phyloP scores from a whole-genome alignment of 2,329 filamentous ascomycete species.

The Fusarium mundagurra region DNA sequence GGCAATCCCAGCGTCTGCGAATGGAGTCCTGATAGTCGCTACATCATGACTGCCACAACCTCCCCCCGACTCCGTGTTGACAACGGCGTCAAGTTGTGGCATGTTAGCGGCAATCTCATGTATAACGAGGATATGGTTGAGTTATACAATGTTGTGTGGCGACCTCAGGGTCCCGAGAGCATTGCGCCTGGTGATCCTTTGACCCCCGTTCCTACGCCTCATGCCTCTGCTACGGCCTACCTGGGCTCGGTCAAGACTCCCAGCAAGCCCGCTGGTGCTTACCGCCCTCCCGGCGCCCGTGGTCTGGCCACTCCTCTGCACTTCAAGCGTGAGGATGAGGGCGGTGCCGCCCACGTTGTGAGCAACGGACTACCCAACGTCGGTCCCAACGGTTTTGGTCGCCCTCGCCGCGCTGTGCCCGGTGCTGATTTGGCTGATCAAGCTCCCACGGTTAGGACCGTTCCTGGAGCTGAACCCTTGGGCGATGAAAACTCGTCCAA shows the following conservation, averaged over 20 bases:
- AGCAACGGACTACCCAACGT: slow-evolving; percentile 80
- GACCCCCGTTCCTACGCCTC: slow-evolving; percentile 77
- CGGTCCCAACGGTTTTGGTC: slow-evolving; percentile 82
- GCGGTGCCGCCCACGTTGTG: slow-evolving; percentile 84
- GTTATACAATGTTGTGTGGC: slow-evolving; percentile 90
- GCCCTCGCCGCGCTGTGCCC: slow-evolving; percentile 80
- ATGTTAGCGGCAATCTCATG: slow-evolving; percentile 87
- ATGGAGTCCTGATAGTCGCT: slow-evolving; percentile 96
- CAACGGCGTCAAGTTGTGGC: slow-evolving; percentile 96
- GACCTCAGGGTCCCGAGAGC: slow-evolving; percentile 73
- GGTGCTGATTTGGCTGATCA: slow-evolving; percentile 81
- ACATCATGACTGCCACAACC: slow-evolving; percentile 97
- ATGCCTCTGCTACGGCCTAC: slow-evolving; percentile 83
- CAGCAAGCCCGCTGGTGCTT: slow-evolving; percentile 96
- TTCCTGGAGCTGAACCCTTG: slow-evolving; percentile 70
- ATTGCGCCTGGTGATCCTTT: slow-evolving; percentile 76
- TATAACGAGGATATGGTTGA: slow-evolving; percentile 96
- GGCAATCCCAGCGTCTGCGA: slow-evolving; percentile 96
- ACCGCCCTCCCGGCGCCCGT: slow-evolving; percentile 92
- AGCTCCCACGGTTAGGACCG: slow-evolving; percentile 73
- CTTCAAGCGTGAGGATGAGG: slow-evolving; percentile 98
- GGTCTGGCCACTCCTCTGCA: slow-evolving; percentile 88
- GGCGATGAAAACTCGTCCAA: slow-evolving; percentile 78
- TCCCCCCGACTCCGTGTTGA: slow-evolving; percentile 95
- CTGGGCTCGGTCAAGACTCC: slow-evolving; percentile 90